Percentiles rank a stretch among this genome's conserved stretches.
These are phyloP conservation scores for Drechslerella coelobrocha DNA, from an alignment of 2,329 filamentous ascomycete genomes.

Conservation along the genomic window DNA sequence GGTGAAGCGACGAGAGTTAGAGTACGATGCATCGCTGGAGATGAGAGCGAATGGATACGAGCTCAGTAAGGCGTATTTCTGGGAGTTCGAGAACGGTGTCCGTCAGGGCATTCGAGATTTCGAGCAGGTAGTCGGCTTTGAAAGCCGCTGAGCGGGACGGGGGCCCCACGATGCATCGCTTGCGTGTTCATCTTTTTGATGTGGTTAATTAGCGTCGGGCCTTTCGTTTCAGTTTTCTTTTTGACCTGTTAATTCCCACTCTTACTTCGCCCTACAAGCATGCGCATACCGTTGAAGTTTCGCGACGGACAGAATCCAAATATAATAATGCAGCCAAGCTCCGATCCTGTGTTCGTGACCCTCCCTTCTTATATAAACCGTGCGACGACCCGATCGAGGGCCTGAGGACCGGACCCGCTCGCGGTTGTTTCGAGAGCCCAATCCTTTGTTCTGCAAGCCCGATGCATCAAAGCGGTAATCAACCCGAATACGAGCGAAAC, in stretches of 20 bases:
- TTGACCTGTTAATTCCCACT: slow-evolving; percentile 5
- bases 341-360: too few relatives aligned
- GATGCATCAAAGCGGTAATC: slow-evolving; percentile 9
- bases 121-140: slow-evolving; percentile 34
- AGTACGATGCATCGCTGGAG: slow-evolving; percentile 60
- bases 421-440: too few relatives aligned
- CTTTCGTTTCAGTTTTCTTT: neutral
- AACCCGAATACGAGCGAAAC: slow-evolving; percentile 48
- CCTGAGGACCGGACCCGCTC: too few relatives aligned
- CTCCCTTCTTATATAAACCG: too few relatives aligned
- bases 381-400: too few relatives aligned
- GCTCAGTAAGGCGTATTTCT: slow-evolving; percentile 57
- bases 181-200: neutral
- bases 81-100: slow-evolving; percentile 64
- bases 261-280: too few relatives aligned
- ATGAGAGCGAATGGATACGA: slow-evolving; percentile 55
- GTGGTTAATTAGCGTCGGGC: neutral
- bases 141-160: neutral
- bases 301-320: too few relatives aligned
- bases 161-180: neutral
- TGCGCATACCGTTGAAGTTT: too few relatives aligned
- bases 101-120: slow-evolving; percentile 61
- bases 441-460: too few relatives aligned
- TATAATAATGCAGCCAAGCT: too few relatives aligned
- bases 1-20: slow-evolving; percentile 65